Percentiles rank a stretch among this genome's conserved stretches.
Conservation (phyloP, 768 basidiomycete species). For the Trametes cinnabarina region DNA sequence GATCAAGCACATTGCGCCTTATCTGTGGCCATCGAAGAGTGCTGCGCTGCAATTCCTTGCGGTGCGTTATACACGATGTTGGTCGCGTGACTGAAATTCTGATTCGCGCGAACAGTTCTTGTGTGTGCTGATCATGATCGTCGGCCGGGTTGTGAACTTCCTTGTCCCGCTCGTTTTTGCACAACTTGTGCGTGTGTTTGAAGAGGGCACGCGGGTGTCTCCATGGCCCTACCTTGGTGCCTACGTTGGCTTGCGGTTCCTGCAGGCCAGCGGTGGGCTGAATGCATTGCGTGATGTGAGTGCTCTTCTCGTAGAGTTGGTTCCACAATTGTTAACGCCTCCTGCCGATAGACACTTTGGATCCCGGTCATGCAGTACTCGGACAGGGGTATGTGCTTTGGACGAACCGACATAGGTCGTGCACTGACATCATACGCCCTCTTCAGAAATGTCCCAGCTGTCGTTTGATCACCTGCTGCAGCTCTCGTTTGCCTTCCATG, state of each 20-base stretch:
- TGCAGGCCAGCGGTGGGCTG: slow-evolving; percentile 77
- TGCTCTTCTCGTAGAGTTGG: no score
- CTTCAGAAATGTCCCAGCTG: slow-evolving; percentile 76
- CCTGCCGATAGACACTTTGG: slow-evolving; percentile 82
- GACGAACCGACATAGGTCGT: neutral
- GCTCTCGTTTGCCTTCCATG: slow-evolving; percentile 82
- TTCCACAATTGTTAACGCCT: no score
- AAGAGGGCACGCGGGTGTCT: slow-evolving; percentile 37
- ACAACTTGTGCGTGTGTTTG: slow-evolving; percentile 56
- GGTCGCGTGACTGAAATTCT: slow-evolving; percentile 3
- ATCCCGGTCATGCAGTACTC: slow-evolving; percentile 88
- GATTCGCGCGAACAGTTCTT: slow-evolving; percentile 41
- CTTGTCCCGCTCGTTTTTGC: slow-evolving; percentile 71
- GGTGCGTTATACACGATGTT: slow-evolving; percentile 36
- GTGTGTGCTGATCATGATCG: slow-evolving; percentile 66
- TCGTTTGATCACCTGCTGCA: slow-evolving; percentile 87
- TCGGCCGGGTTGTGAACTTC: slow-evolving; percentile 77
- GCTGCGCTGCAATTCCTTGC: slow-evolving; percentile 67
- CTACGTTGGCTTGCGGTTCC: slow-evolving; percentile 69
- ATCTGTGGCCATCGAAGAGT: slow-evolving; percentile 80
- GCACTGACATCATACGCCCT: neutral
- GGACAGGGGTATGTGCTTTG: slow-evolving; percentile 51
- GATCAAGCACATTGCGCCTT: slow-evolving; percentile 65
- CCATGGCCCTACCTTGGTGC: slow-evolving; percentile 69
- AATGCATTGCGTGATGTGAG: slow-evolving; percentile 52